Evolutionary conservation across 805 yeast species (phyloP).

Genomic region (Wickerhamiella australiensis): DNA sequence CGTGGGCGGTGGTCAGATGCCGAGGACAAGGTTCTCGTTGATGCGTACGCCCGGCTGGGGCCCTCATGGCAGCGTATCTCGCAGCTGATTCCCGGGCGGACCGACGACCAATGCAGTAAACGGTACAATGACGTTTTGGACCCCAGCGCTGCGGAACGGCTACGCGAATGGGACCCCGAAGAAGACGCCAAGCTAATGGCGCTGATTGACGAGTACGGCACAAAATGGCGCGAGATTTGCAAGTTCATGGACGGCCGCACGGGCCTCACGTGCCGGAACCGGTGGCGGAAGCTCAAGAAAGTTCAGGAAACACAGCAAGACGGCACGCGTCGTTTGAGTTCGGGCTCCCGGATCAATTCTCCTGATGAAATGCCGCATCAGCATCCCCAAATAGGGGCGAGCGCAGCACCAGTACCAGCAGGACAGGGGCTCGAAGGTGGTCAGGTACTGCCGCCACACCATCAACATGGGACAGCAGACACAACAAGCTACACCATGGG

Average conservation of each 20-base stretch:
- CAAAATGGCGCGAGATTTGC: conserved; percentile 80
- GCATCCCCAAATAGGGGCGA: not conserved
- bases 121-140: conserved; percentile 79
- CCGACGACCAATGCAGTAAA: conserved; percentile 92
- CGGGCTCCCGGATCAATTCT: conserved; percentile 25
- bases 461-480: not conserved
- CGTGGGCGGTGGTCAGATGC: conserved; percentile 80
- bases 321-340: conserved; percentile 35
- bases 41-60: conserved; percentile 58
- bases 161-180: conserved; percentile 64
- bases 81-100: conserved; percentile 62
- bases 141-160: conserved; percentile 63
- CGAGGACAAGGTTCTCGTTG: conserved; percentile 57
- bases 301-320: conserved; percentile 33
- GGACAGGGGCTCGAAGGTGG: not conserved
- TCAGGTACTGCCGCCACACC: not conserved
- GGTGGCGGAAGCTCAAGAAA: conserved; percentile 69
- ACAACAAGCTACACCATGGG: conserved; percentile 15
- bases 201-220: conserved; percentile 59
- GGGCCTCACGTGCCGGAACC: conserved; percentile 75
- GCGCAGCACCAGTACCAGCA: not conserved
- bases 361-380: not conserved
- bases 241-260: conserved; percentile 65
- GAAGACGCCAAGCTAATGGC: conserved; percentile 65
- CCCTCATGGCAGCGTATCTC: conserved; percentile 82